These are phyloP conservation scores for Agrocybe pediades DNA, from an alignment of 768 basidiomycete genomes.

Conservation along the genomic window DNA sequence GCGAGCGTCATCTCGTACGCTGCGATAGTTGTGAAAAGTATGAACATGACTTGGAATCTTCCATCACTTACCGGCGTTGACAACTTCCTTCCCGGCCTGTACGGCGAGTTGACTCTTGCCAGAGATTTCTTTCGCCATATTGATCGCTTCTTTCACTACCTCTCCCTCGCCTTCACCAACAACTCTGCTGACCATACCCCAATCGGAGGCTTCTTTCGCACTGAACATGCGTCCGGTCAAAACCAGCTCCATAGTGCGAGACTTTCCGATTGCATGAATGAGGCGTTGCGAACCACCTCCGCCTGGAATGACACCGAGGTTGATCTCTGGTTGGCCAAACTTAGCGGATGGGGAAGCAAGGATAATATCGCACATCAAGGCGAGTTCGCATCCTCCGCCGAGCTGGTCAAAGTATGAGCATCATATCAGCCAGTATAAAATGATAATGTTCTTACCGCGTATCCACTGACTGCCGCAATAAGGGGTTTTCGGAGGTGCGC, in stretches of 20 bases:
- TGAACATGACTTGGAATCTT: not conserved
- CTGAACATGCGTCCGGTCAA: conserved; percentile 83
- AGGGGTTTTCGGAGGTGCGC: conserved; percentile 84
- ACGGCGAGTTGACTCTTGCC: conserved; percentile 82
- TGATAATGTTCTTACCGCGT: conserved; percentile 60
- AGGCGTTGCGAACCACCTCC: conserved; percentile 94
- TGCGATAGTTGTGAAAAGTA: conserved; percentile 19
- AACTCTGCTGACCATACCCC: conserved; percentile 87
- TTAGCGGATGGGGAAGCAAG: conserved; percentile 87
- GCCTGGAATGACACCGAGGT: conserved; percentile 92
- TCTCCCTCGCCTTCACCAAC: conserved; percentile 74
- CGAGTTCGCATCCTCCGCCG: conserved; percentile 96
- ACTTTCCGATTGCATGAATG: conserved; percentile 84
- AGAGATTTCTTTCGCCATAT: conserved; percentile 76
- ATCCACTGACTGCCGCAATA: conserved; percentile 95
- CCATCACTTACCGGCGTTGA: conserved; percentile 70
- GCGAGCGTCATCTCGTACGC: conserved; percentile 81
- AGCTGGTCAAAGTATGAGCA: conserved; percentile 51
- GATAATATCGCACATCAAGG: conserved; percentile 95
- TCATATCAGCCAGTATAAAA: not conserved
- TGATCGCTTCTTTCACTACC: conserved; percentile 86
- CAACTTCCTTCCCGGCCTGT: conserved; percentile 89
- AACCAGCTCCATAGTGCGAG: conserved; percentile 91
- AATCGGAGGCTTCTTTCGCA: conserved; percentile 80
- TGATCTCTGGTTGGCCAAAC: conserved; percentile 97